Evolutionary conservation across 1,139 yeast genomes (phyloP), one percentile per base, ranked within the genome.

Genomic region (Komagataea norvegica): DNA sequence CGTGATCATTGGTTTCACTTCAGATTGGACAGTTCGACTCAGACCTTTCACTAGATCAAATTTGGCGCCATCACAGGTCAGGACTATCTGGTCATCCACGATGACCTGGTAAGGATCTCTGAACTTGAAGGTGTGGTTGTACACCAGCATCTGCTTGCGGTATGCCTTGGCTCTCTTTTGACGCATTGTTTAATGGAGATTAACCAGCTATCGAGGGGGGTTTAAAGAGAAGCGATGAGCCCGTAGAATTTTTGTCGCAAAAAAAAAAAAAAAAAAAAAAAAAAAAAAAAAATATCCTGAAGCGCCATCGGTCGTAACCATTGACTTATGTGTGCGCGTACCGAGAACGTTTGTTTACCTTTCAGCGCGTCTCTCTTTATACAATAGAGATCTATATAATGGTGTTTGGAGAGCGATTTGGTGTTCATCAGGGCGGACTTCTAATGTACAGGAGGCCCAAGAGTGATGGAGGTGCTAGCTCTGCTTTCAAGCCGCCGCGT

Each of bases 91-190:
- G 46, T 86, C 86, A 58, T 91, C 98, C 6, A 89, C 79, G 18
- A 84, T 61, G 19, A 88, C 80, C 64, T 91, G 99, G 54, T 81
- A 89, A 2, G 99, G 98, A 50, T 85, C 89, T 55, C 96, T 75
- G 68, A 93, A 91, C 56, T 85, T 85, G 72, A 91, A 91, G 18
- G 94, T 74, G 58, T 87, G 82, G 47, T 76, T 74, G 55, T 87
- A 83, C 39, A 85, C 81, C 52, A 79, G 75, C 84, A 91, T 83
- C 59, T 86, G 96, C 67, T 89, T 91, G 60, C 89, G 80, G 64
- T 93, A 91, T 3, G 94, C 73, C 61, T 91, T 91, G 38, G 96
- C 95, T 61, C 98, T 74, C 62, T 89, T 89, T 62, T 89, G 96
- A 70, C 95, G 87, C 98, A 91, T 91, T 41, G 40, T 61, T 3